phyloP scores from a whole-genome alignment of 2,329 filamentous ascomycete species.

The Trichoderma pleuroti region DNA sequence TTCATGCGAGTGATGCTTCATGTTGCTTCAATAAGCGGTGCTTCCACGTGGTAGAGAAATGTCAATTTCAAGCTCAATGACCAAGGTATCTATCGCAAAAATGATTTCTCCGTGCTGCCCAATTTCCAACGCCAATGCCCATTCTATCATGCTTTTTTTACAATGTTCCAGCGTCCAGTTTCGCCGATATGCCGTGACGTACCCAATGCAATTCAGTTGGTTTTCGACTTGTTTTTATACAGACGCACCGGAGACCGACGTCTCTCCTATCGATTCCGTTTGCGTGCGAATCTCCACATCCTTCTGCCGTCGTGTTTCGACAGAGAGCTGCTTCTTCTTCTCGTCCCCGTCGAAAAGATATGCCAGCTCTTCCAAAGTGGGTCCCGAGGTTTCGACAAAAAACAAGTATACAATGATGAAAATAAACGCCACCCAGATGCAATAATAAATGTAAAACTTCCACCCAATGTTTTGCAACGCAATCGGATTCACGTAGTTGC shows the following conservation, averaged over 20 bases:
- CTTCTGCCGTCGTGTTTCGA: conserved; percentile 27
- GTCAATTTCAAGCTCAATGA: background rate
- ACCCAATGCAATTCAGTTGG: background rate
- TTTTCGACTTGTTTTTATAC: background rate
- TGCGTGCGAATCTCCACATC: conserved; percentile 14
- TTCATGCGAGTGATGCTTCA: background rate
- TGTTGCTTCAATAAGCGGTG: background rate
- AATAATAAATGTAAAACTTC: conserved; percentile 43
- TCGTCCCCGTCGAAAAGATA: conserved; percentile 32
- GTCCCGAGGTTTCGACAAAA: conserved; percentile 38
- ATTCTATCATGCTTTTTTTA: background rate
- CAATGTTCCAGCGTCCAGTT: background rate
- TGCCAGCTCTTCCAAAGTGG: conserved; percentile 35
- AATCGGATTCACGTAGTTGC: conserved; percentile 40
- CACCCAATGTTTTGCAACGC: conserved; percentile 37
- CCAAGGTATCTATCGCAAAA: conserved; percentile 1
- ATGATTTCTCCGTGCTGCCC: background rate
- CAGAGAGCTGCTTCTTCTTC: conserved; percentile 28
- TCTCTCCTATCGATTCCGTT: conserved; percentile 8
- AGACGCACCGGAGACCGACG: conserved; percentile 11
- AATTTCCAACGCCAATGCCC: background rate
- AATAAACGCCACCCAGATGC: conserved; percentile 37
- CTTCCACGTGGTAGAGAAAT: background rate
- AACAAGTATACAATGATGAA: conserved; percentile 40
- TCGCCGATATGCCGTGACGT: background rate